Evolutionary conservation across 495 filamentous ascomycete genomes (phyloP).

Genomic region (Xylaria scruposa): DNA sequence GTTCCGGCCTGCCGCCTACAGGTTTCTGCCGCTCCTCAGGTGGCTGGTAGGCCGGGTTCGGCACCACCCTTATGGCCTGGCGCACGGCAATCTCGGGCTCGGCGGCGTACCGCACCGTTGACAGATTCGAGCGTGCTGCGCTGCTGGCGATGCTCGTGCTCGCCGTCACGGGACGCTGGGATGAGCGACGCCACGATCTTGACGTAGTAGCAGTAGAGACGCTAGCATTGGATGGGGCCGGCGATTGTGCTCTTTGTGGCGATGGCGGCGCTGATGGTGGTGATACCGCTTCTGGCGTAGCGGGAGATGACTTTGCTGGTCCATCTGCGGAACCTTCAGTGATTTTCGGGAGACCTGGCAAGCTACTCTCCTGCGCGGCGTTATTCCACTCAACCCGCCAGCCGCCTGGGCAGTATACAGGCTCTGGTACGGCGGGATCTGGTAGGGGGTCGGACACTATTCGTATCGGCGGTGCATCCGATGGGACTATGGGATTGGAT

Average conservation of each 20-base stretch:
- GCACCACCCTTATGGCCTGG: constrained; percentile 37
- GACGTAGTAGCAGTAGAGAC: neutral
- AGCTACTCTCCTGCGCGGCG: constrained; percentile 23
- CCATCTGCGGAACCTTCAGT: neutral
- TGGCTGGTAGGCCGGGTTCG: constrained; percentile 32
- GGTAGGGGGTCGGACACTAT: neutral
- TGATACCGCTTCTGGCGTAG: neutral
- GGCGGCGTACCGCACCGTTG: constrained; percentile 39
- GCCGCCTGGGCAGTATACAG: constrained; percentile 34
- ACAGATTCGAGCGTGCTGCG: constrained; percentile 34
- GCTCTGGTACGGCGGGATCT: constrained; percentile 29
- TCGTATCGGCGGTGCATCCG: neutral
- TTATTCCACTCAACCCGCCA: constrained; percentile 40
- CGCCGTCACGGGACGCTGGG: constrained; percentile 30
- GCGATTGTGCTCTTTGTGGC: neutral
- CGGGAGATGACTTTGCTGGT: neutral
- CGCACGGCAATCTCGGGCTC: constrained; percentile 40
- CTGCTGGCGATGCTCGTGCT: constrained; percentile 39
- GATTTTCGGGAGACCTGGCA: neutral
- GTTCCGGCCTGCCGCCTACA: constrained; percentile 11
- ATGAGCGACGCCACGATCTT: neutral
- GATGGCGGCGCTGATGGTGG: neutral
- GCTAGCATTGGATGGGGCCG: neutral
- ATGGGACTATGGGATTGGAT: neutral
- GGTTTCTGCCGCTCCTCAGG: neutral